Base-by-base conservation (phyloP, 257 asterid species). In the Jacaranda copaia region DNA sequence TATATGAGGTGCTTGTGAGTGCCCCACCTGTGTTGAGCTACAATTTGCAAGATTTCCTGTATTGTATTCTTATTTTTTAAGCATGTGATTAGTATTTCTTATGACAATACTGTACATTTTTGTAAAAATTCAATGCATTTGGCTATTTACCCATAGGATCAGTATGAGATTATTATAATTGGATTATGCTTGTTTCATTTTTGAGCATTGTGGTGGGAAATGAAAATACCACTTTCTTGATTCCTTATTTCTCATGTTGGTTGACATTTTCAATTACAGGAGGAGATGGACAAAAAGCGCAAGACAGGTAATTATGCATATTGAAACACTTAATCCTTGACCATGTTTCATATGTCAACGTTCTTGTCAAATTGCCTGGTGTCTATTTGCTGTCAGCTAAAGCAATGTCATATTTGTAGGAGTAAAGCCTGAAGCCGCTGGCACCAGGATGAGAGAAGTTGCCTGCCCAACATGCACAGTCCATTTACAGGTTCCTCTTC, bases 381-480 rank as follows among this genome's bases (percentile, higher is more conserved):
- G 18, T 68, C 60, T n/a, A 57, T 65, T 52, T 60, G 57, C 35
- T 51, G n/a, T 77, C 42, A 62, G 69, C 80, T 64, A 59, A 64
- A 60, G 9, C 32, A 45, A 59, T 61, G 5, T 74, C 4, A 39
- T 67, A n/a, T 75, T 61, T 70, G 68, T 85, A 91, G 96, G 89
- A 77, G 73, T 20, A 61, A 80, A 84, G 46, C 53, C 89, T 10
- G 84, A 81, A 52, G 81, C 82, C 80, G 77, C 87, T 63, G 73
- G 87, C 73, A 81, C 75, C 53, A 80, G 82, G 69, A 89, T 82
- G 92, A 90, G 95, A 83, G 97, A 93, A 79, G 98, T 91, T 68
- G 98, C 83, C 6, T 91, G 98, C 74, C 98, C 98, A 68, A 93
- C 89, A 1, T 93, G 98, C 88, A 93, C 98, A 0, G 96, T 91